These are phyloP conservation scores for maize (Zea mays) DNA, from an alignment of 176 grass and related monocot species.

Conservation along the genomic window Zm-B73-REFERENCE-NAM-5.0 NC_050096.1:72829001-72829500, in stretches of 20 bases:
- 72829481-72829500: conserved; percentile 50
- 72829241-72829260: neutral
- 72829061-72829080: neutral
- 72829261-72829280: conserved; percentile 19
- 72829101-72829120: conserved; percentile 2
- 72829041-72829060: neutral
- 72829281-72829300: conserved; percentile 22
- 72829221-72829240: neutral
- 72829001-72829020: conserved; percentile 4
- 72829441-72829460: conserved; percentile 13
- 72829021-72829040: conserved; percentile 2
- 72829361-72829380: conserved; percentile 1
- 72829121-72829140: neutral
- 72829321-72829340: conserved; percentile 33
- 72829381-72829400: neutral
- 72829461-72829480: conserved; percentile 37
- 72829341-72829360: conserved; percentile 43
- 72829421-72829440: neutral
- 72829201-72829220: neutral
- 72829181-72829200: neutral
- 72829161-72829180: neutral
- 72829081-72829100: neutral
- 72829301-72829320: conserved; percentile 52
- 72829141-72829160: neutral
- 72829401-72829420: neutral